Evolutionary conservation across 805 yeast genomes (phyloP).

Genomic region (Ogataea saltuana): DNA sequence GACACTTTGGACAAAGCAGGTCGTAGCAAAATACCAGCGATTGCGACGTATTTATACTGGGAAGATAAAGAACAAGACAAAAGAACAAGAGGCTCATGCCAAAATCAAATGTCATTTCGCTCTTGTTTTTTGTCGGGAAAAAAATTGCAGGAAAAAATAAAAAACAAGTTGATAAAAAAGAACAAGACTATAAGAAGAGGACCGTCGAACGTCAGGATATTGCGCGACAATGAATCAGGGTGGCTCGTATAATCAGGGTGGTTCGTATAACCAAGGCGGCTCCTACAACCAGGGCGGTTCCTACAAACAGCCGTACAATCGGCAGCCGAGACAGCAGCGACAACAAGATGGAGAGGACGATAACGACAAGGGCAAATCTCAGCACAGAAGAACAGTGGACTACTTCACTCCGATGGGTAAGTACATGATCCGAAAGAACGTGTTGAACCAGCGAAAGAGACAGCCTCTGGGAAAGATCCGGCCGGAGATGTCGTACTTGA

Average conservation of each 20-base stretch:
- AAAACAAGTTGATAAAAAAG: background rate
- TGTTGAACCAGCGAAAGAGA: conserved; percentile 38
- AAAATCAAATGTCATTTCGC: too few species aligned
- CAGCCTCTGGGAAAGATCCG: conserved; percentile 52
- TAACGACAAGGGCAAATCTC: conserved; percentile 17
- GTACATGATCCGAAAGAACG: conserved; percentile 53
- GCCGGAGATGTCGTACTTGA: conserved; percentile 67
- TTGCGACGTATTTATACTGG: too few species aligned
- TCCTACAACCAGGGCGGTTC: too few species aligned
- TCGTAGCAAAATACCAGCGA: too few species aligned
- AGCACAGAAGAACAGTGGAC: conserved; percentile 69
- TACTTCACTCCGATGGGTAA: conserved; percentile 75
- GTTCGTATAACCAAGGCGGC: too few species aligned
- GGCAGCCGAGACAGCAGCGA: conserved; percentile 12
- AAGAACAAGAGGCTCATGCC: too few species aligned
- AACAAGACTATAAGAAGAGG: background rate
- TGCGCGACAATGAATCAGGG: too few species aligned
- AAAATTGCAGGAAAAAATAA: background rate
- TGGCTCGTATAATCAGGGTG: too few species aligned
- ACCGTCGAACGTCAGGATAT: too few species aligned
- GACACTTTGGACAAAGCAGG: too few species aligned
- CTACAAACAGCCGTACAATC: conserved; percentile 12
- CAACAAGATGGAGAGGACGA: conserved; percentile 18
- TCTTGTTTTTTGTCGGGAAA: background rate
- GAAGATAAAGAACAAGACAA: too few species aligned